phyloP scores from a whole-genome alignment of 129 eudicot genomes.

The Tagetes erecta region DNA sequence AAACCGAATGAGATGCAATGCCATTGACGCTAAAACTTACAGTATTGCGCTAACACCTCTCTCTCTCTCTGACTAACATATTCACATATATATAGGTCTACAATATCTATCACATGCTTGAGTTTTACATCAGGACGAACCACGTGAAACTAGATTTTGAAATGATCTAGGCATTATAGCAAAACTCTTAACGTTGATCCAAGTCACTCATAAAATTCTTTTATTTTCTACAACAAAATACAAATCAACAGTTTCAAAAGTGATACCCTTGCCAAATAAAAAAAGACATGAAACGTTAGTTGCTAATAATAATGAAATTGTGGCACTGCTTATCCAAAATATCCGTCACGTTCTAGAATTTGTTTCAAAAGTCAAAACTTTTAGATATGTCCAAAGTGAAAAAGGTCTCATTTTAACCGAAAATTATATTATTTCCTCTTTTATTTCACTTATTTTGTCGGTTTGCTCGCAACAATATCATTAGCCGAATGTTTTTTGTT shows the following conservation, averaged over 20 bases:
- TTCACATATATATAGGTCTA: no score
- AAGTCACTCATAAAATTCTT: no score
- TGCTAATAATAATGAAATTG: constrained; percentile 15
- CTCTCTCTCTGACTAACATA: neutral
- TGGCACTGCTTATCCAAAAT: neutral
- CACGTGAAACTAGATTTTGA: neutral
- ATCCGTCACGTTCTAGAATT: neutral
- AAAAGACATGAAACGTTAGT: neutral
- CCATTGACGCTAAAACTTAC: neutral
- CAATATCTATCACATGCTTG: neutral
- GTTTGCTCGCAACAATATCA: neutral
- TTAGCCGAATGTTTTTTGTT: constrained; percentile 7
- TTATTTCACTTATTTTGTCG: neutral
- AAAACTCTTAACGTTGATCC: no score
- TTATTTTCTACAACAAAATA: no score
- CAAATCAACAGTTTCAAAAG: neutral
- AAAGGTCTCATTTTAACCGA: neutral
- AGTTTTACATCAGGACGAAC: neutral
- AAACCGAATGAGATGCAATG: neutral
- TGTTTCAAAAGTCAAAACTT: neutral
- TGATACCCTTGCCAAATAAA: neutral
- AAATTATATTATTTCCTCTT: neutral
- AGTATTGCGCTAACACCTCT: neutral
- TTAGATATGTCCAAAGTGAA: neutral
- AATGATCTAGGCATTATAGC: neutral